phyloP scores from a whole-genome alignment of 768 basidiomycete species.

The Boletellus ananiceps region DNA sequence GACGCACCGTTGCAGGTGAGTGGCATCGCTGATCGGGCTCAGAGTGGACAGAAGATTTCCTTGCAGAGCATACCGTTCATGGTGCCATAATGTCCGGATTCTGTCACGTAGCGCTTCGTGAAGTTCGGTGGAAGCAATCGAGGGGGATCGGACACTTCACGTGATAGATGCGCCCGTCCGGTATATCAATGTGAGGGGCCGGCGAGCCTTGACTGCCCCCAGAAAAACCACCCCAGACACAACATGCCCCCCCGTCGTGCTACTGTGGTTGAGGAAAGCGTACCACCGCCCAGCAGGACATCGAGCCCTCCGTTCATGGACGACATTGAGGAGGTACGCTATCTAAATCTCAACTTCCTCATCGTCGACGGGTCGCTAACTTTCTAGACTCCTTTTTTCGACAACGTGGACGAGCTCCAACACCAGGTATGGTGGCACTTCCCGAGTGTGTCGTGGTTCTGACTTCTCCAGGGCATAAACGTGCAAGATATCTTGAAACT shows the following conservation, averaged over 20 bases:
- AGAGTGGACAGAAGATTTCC: too few relatives aligned
- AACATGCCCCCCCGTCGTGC: slow-evolving; percentile 30
- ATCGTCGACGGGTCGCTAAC: neutral
- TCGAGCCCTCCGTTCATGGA: slow-evolving; percentile 26
- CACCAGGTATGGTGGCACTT: slow-evolving; percentile 52
- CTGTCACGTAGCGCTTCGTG: neutral
- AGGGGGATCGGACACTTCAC: slow-evolving; percentile 7
- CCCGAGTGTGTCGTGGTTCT: slow-evolving; percentile 4
- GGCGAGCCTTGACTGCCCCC: neutral
- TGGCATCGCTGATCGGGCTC: too few relatives aligned
- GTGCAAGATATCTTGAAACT: slow-evolving; percentile 94
- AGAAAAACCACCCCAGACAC: neutral
- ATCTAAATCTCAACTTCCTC: neutral
- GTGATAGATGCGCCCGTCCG: slow-evolving; percentile 15
- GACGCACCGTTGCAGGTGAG: too few relatives aligned
- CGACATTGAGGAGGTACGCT: slow-evolving; percentile 41
- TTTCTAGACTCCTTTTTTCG: slow-evolving; percentile 57
- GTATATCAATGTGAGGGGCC: slow-evolving; percentile 9
- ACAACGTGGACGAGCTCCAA: slow-evolving; percentile 80
- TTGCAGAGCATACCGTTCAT: too few relatives aligned
- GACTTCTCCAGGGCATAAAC: slow-evolving; percentile 71
- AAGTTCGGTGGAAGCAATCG: slow-evolving; percentile 2
- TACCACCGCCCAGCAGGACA: slow-evolving; percentile 26
- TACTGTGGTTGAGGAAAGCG: slow-evolving; percentile 22
- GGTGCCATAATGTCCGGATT: too few relatives aligned